Conservation (phyloP, 805 yeast species). For the Cyberlindnera americana region DNA sequence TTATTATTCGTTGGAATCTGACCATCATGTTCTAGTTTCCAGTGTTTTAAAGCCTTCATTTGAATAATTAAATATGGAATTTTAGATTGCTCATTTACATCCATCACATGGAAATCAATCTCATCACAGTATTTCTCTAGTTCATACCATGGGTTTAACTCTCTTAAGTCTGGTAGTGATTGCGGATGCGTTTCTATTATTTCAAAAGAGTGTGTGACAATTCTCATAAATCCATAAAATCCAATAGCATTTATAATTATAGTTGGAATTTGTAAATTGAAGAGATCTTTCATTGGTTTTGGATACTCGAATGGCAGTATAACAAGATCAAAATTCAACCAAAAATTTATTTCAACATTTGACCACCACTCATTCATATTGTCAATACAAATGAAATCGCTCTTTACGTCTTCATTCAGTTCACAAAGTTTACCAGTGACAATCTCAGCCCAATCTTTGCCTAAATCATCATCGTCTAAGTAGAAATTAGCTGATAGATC, state of each 20-base stretch:
- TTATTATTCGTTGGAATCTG: slow-evolving; percentile 33
- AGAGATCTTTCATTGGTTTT: slow-evolving; percentile 35
- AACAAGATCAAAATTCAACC: slow-evolving; percentile 49
- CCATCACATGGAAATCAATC: slow-evolving; percentile 44
- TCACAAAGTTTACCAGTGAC: slow-evolving; percentile 44
- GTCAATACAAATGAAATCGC: slow-evolving; percentile 12
- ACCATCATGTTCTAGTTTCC: slow-evolving; percentile 31
- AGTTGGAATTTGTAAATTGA: slow-evolving; percentile 49
- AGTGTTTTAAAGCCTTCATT: slow-evolving; percentile 47
- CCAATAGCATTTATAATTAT: slow-evolving; percentile 53
- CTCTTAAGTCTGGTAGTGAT: slow-evolving; percentile 58
- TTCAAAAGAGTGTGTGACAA: slow-evolving; percentile 54
- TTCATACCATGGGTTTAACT: slow-evolving; percentile 73
- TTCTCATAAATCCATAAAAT: slow-evolving; percentile 57
- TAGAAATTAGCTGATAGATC: slow-evolving; percentile 66
- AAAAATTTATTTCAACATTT: slow-evolving; percentile 23
- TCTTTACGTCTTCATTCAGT: slow-evolving; percentile 54
- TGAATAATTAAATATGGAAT: slow-evolving; percentile 68
- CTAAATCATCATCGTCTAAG: slow-evolving; percentile 42
- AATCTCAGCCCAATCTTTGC: slow-evolving; percentile 36
- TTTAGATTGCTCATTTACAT: slow-evolving; percentile 46
- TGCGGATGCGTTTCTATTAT: slow-evolving; percentile 74
- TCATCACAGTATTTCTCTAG: slow-evolving; percentile 46
- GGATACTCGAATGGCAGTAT: slow-evolving; percentile 38
- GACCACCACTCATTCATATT: slow-evolving; percentile 14